Conservation (phyloP, 805 yeast genomes). For the Scheffersomyces coipomensis region DNA sequence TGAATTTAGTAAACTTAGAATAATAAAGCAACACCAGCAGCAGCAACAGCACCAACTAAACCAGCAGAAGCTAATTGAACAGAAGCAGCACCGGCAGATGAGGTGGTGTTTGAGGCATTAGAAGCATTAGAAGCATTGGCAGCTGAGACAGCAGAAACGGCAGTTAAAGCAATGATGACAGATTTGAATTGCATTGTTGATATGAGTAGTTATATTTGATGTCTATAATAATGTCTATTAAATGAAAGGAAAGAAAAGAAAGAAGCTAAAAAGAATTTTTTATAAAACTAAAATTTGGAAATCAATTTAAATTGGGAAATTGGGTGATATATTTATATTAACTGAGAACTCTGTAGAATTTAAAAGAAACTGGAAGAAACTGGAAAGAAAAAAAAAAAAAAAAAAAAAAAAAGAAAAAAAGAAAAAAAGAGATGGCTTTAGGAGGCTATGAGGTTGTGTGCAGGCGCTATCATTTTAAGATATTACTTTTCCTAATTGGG, state of each 20-base stretch:
- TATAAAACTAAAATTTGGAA: constrained; percentile 1
- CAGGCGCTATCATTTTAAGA: neutral
- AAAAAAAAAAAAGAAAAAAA: neutral
- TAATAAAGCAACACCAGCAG: constrained; percentile 70
- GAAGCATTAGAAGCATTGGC: constrained; percentile 45
- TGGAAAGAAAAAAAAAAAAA: neutral
- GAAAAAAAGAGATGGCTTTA: neutral
- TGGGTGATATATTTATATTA: constrained; percentile 2
- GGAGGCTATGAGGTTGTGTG: neutral
- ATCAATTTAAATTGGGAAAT: neutral
- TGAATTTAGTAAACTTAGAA: constrained; percentile 23
- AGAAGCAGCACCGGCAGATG: constrained; percentile 47
- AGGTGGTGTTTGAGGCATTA: constrained; percentile 39
- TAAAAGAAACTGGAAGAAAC: neutral
- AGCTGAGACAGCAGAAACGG: constrained; percentile 68
- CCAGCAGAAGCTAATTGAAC: constrained; percentile 66
- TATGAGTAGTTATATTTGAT: constrained; percentile 6
- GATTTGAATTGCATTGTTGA: constrained; percentile 69
- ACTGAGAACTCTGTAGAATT: neutral
- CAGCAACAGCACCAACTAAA: constrained; percentile 79
- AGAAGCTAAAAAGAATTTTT: neutral
- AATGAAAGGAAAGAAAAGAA: constrained; percentile 2
- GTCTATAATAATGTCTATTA: constrained; percentile 2
- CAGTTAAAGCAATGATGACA: constrained; percentile 67
- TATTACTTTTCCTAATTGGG: constrained; percentile 1